Evolutionary conservation across 1,139 yeast genomes (phyloP).

Genomic region (Yamadazyma membranifaciens): DNA sequence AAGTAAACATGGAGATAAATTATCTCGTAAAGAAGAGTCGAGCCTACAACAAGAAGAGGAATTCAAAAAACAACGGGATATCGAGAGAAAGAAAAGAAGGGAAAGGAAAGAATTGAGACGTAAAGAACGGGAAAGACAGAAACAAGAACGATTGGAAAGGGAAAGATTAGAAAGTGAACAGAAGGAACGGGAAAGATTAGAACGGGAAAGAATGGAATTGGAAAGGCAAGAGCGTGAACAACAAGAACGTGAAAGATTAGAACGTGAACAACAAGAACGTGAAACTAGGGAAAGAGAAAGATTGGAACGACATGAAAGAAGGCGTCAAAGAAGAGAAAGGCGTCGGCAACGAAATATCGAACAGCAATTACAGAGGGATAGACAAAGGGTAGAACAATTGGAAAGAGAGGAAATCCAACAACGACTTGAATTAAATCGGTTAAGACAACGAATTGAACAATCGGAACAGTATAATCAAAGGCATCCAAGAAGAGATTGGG

Average conservation of each 20-base stretch:
- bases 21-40: slow-evolving; percentile 2
- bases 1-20: slow-evolving; percentile 2
- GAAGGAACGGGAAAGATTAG: slow-evolving; percentile 6
- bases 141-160: slow-evolving; percentile 2
- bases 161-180: slow-evolving; percentile 4
- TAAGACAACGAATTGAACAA: slow-evolving; percentile 4
- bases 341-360: slow-evolving; percentile 4
- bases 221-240: slow-evolving; percentile 6
- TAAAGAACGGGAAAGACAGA: slow-evolving; percentile 1
- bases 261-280: slow-evolving; percentile 5
- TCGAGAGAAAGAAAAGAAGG: background rate
- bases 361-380: too few relatives aligned
- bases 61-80: background rate
- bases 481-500: background rate
- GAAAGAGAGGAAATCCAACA: slow-evolving; percentile 6
- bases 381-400: background rate
- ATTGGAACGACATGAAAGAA: slow-evolving; percentile 2
- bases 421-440: slow-evolving; percentile 5
- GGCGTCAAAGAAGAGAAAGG: slow-evolving; percentile 4
- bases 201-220: slow-evolving; percentile 3
- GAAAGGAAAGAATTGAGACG: background rate
- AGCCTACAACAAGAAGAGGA: slow-evolving; percentile 4
- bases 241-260: slow-evolving; percentile 4
- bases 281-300: slow-evolving; percentile 2
- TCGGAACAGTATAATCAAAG: slow-evolving; percentile 3